phyloP scores from a whole-genome alignment of 2,329 filamentous ascomycete genomes.

The Thelonectria rubi region DNA sequence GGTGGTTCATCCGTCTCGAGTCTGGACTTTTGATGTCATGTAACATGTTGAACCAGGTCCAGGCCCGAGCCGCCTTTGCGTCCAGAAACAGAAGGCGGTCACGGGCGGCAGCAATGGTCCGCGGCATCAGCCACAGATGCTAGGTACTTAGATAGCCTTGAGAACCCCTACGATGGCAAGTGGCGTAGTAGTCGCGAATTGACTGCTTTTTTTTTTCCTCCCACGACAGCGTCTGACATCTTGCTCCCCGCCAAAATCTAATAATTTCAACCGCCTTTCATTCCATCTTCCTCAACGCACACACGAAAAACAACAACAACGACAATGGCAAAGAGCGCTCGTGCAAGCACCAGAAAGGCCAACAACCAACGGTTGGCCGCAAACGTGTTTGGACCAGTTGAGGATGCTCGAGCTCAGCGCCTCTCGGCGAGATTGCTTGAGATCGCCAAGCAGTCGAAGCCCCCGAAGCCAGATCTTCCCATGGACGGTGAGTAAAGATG shows the following conservation, averaged over 20 bases:
- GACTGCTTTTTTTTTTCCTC: conserved; percentile 41
- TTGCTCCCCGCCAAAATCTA: conserved; percentile 15
- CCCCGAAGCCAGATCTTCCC: conserved; percentile 61
- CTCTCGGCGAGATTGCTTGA: conserved; percentile 88
- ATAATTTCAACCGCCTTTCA: conserved; percentile 26
- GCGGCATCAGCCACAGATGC: conserved; percentile 29
- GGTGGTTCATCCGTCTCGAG: conserved; percentile 27
- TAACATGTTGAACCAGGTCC: conserved; percentile 38
- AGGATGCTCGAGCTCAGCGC: conserved; percentile 80
- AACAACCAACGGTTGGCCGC: conserved; percentile 85
- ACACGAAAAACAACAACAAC: conserved; percentile 9
- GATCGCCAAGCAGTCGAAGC: conserved; percentile 79
- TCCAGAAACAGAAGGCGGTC: conserved; percentile 39
- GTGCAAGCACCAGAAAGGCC: conserved; percentile 80
- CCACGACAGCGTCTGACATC: conserved; percentile 7
- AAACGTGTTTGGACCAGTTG: conserved; percentile 84
- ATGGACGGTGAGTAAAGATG: conserved; percentile 52
- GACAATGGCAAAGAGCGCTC: conserved; percentile 86
- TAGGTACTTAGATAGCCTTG: conserved; percentile 33
- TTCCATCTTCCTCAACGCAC: conserved; percentile 19
- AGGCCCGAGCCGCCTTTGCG: conserved; percentile 18
- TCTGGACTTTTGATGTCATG: conserved; percentile 41
- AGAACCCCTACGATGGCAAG: conserved; percentile 10
- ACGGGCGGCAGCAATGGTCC: conserved; percentile 28
- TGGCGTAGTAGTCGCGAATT: conserved; percentile 20